phyloP scores from a whole-genome alignment of 2,329 filamentous ascomycete genomes.

The Malbranchea zuffiana region DNA sequence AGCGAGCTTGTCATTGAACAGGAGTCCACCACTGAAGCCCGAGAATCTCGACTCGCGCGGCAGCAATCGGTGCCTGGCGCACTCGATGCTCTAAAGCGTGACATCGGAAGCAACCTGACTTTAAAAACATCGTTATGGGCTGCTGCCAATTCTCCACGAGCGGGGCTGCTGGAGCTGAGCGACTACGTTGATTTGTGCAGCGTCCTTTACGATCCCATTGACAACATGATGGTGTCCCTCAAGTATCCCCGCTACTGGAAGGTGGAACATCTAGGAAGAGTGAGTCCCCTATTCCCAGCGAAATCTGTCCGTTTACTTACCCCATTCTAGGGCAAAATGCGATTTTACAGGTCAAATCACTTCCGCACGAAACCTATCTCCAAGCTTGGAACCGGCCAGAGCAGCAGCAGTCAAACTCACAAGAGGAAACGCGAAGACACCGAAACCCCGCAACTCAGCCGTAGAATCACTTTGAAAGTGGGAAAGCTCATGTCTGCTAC shows the following conservation, averaged over 20 bases:
- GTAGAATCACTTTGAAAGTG: slow-evolving; percentile 35
- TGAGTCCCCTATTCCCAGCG: slow-evolving; percentile 17
- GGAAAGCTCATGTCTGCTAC: slow-evolving; percentile 25
- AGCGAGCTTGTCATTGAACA: slow-evolving; percentile 48
- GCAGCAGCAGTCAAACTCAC: slow-evolving; percentile 11
- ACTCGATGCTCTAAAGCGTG: slow-evolving; percentile 44
- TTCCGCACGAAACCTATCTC: slow-evolving; percentile 28
- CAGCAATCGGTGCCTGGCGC: slow-evolving; percentile 49
- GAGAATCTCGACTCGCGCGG: slow-evolving; percentile 45
- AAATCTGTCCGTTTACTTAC: neutral
- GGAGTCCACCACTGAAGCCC: slow-evolving; percentile 40
- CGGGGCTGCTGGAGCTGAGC: slow-evolving; percentile 44
- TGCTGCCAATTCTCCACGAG: slow-evolving; percentile 42
- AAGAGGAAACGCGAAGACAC: slow-evolving; percentile 33
- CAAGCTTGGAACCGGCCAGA: slow-evolving; percentile 3
- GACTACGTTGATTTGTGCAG: slow-evolving; percentile 48
- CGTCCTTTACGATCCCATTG: slow-evolving; percentile 45
- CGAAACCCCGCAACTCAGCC: slow-evolving; percentile 21
- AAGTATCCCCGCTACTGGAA: slow-evolving; percentile 49
- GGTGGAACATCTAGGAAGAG: slow-evolving; percentile 43
- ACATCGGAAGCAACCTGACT: slow-evolving; percentile 39
- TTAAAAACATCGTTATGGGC: slow-evolving; percentile 47
- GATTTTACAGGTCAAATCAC: slow-evolving; percentile 31
- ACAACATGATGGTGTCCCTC: slow-evolving; percentile 40
- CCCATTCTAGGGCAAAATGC: slow-evolving; percentile 29